phyloP scores from a whole-genome alignment of 192 early-diverging fungal genomes.

The Entomortierella parvispora region DNA sequence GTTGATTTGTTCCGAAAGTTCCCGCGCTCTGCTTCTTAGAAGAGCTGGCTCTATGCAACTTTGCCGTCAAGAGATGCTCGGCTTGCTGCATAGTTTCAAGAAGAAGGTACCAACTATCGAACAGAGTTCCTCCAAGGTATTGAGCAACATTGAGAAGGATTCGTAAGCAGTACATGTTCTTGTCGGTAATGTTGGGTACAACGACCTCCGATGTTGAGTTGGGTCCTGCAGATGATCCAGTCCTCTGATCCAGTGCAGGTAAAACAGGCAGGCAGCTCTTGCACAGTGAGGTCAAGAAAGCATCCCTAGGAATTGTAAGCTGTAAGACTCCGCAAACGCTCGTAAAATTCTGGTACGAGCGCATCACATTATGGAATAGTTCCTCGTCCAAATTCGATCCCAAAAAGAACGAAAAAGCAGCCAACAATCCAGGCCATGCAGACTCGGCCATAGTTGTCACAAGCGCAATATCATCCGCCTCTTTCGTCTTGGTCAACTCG shows the following conservation, averaged over 20 bases:
- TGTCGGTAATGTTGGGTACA: conserved; percentile 66
- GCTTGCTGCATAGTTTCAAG: conserved; percentile 90
- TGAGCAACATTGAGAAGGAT: conserved; percentile 76
- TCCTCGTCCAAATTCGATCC: conserved; percentile 85
- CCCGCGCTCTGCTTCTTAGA: conserved; percentile 37
- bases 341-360: conserved; percentile 78
- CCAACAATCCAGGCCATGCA: conserved; percentile 83
- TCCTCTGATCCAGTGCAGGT: conserved; percentile 45
- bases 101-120: conserved; percentile 87
- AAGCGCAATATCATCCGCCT: conserved; percentile 60
- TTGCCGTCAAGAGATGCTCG: conserved; percentile 75
- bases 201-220: conserved; percentile 19
- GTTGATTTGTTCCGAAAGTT: conserved; percentile 38
- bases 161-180: conserved; percentile 83
- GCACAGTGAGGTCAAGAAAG: conserved; percentile 87
- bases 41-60: conserved; percentile 39
- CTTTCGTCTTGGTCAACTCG: conserved; percentile 32
- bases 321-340: conserved; percentile 84
- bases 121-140: conserved; percentile 78
- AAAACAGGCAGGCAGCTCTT: conserved; percentile 81
- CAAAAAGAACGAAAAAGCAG: conserved; percentile 79
- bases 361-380: conserved; percentile 78
- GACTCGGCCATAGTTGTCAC: conserved; percentile 81
- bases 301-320: conserved; percentile 83
- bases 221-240: conserved; percentile 18